Conservation (phyloP, 305 asterid genomes). For the Lippia alba region DNA sequence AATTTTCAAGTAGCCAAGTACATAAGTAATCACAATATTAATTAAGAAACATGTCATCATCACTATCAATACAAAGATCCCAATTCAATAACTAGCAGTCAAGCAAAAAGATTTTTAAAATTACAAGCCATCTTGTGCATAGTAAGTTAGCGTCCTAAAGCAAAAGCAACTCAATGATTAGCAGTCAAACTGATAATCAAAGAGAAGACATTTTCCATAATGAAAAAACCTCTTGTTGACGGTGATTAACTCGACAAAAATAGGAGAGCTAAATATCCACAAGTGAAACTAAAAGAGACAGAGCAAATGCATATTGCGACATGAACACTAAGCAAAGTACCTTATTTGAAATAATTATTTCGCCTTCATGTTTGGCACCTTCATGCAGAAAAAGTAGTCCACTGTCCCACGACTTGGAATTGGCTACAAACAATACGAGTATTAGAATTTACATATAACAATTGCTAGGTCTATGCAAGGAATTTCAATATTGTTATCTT, state of each 20-base stretch:
- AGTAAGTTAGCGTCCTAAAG: constrained; percentile 11
- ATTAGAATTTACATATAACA: constrained; percentile 5
- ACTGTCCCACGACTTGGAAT: constrained; percentile 74
- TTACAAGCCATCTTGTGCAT: neutral
- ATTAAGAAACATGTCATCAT: constrained; percentile 7
- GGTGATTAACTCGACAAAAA: constrained; percentile 2
- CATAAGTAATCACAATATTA: constrained; percentile 15
- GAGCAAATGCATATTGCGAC: constrained; percentile 15
- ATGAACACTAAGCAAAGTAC: constrained; percentile 44
- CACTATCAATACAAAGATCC: constrained; percentile 10
- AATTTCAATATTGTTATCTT: neutral
- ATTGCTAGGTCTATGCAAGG: neutral
- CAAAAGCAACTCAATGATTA: constrained; percentile 16
- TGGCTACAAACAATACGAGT: constrained; percentile 61
- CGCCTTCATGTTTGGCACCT: constrained; percentile 64
- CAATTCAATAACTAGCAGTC: constrained; percentile 18
- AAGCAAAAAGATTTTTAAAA: constrained; percentile 3
- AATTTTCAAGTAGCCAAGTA: constrained; percentile 27
- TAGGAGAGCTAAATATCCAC: neutral
- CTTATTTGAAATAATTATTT: constrained; percentile 58
- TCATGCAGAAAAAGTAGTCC: constrained; percentile 79
- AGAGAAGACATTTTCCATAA: constrained; percentile 24
- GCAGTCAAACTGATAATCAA: constrained; percentile 13
- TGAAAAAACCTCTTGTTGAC: constrained; percentile 7
- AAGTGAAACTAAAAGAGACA: constrained; percentile 22